phyloP scores from a whole-genome alignment of 2,329 filamentous ascomycete species.

The Raffaelea albimanens region DNA sequence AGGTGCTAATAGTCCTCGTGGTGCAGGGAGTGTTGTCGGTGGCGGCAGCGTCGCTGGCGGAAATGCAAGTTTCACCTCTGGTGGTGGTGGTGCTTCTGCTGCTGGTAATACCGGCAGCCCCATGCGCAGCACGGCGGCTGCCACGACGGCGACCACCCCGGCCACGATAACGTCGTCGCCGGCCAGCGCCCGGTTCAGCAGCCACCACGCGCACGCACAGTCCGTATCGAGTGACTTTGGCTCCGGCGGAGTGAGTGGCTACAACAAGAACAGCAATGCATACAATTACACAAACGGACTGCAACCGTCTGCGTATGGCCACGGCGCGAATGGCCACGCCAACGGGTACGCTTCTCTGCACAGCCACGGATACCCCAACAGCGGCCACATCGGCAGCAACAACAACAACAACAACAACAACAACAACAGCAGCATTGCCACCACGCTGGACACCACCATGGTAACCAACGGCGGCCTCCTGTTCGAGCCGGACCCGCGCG shows the following conservation, averaged over 20 bases:
- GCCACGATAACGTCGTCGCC: background rate
- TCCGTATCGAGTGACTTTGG: background rate
- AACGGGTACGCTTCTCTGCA: background rate
- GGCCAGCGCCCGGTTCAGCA: too few relatives aligned
- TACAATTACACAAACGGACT: too few relatives aligned
- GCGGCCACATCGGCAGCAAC: slow-evolving; percentile 2
- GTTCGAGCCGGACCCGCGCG: slow-evolving; percentile 1
- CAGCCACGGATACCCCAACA: slow-evolving; percentile 1
- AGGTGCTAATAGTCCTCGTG: background rate
- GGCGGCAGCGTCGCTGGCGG: background rate
- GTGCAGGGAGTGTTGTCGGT: background rate
- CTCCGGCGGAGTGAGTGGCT: slow-evolving; percentile 4
- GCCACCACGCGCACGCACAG: too few relatives aligned
- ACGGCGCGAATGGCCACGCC: background rate
- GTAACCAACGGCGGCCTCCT: slow-evolving; percentile 8
- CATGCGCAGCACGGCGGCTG: slow-evolving; percentile 8
- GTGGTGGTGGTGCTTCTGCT: too few relatives aligned
- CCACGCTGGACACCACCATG: slow-evolving; percentile 9
- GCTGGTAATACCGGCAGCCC: background rate
- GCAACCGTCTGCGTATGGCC: too few relatives aligned
- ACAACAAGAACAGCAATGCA: too few relatives aligned
- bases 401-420: background rate
- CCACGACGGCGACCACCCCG: slow-evolving; percentile 5
- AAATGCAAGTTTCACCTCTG: too few relatives aligned
- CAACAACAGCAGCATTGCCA: background rate